Base-by-base conservation (phyloP, 2,329 filamentous ascomycete species). In the Venturia carpophila region DNA sequence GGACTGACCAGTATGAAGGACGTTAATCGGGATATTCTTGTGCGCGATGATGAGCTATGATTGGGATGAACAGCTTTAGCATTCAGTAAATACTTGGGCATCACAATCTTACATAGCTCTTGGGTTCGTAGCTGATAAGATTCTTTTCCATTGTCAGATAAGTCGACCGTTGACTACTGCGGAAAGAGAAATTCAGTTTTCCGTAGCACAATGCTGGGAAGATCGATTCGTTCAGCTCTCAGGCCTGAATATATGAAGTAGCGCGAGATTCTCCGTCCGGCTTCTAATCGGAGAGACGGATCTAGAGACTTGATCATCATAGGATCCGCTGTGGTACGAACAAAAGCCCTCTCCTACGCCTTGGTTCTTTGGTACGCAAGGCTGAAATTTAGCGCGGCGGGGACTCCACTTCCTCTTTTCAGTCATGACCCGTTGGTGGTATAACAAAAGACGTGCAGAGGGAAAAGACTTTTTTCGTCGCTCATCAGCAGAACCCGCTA, bases 1-100 rank as follows among this genome's bases (percentile, higher is more conserved):
- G 71, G 72, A 6, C 24, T 30, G n/a, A 45, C 42, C 6, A 55
- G 60, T 11, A 34, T 67, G 21, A 64, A 64, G 27, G 66, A 67
- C 6, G 66, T 67, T 37, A 67, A 64, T 39, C 61, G 60, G 37
- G 42, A 62, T 42, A 43, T 66, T 65, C 56, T 67, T 10, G n/a
- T 49, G 41, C 45, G 45, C 13, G 19, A 47, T 47, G 45, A 47
- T 47, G 45, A 47, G 21, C 45, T 7, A 67, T 76, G 13, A 47
- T 47, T 15, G 7, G 6, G 7, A 10, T 17, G 45, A 47, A 41
- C 10, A 41, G 2, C 2, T 10, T 41, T 15, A 11, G 10, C 39
- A 41, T 2, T 11, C 30, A 15, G 39, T 15, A 11, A 41, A 41
- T 41, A 15, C 10, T 47, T n/a, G 45, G 19, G 15, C 17, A 17